A percentile compares a stretch with the other conserved stretches of the same genome.
Conservation (phyloP, 768 basidiomycete species). For the Psilocybe azurescens region DNA sequence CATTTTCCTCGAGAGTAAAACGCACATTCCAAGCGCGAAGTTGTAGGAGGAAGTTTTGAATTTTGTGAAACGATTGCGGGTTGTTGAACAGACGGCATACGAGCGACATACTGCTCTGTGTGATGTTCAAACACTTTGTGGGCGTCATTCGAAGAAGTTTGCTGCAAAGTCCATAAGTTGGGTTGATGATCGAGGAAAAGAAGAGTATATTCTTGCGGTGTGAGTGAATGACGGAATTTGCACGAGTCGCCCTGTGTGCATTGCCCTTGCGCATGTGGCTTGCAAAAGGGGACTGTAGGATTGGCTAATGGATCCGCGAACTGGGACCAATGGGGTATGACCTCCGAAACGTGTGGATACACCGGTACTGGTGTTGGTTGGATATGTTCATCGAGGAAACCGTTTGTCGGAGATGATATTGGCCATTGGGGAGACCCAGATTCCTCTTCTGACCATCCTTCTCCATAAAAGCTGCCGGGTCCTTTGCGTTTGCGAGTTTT, state of each 20-base stretch:
- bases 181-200: constrained; percentile 46
- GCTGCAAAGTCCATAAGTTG: constrained; percentile 30
- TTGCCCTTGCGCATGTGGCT: constrained; percentile 40
- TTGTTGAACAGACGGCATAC: not conserved
- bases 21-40: constrained; percentile 23
- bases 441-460: constrained; percentile 13
- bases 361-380: constrained; percentile 1
- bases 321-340: constrained; percentile 44
- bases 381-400: not conserved
- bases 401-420: not conserved
- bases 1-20: constrained; percentile 29
- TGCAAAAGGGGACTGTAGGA: constrained; percentile 41
- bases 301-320: constrained; percentile 46
- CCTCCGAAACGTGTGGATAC: constrained; percentile 27
- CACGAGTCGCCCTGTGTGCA: constrained; percentile 39
- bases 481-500: not conserved
- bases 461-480: constrained; percentile 17
- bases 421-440: constrained; percentile 2
- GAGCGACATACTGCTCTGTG: not conserved
- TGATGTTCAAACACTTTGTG: not conserved
- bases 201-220: constrained; percentile 40
- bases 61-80: not conserved
- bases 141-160: not conserved
- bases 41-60: not conserved
- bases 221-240: constrained; percentile 45